These are phyloP conservation scores for Candida suzukii DNA, from an alignment of 805 yeast genomes.

Conservation along the genomic window DNA sequence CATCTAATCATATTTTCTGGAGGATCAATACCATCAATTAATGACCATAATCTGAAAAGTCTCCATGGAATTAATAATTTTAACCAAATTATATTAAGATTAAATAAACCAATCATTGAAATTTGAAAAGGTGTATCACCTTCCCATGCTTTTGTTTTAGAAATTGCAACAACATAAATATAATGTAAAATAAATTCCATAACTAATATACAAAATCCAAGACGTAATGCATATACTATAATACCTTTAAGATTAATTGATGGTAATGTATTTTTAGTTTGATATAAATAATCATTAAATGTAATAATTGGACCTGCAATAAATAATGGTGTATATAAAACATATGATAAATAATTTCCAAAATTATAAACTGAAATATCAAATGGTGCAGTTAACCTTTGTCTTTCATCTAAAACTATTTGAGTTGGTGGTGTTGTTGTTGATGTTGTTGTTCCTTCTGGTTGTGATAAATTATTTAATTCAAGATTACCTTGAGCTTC, in stretches of 20 bases:
- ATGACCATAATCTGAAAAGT: slow-evolving; percentile 85
- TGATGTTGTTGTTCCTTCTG: background rate
- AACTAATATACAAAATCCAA: slow-evolving; percentile 64
- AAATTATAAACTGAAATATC: slow-evolving; percentile 53
- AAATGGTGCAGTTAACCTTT: slow-evolving; percentile 58
- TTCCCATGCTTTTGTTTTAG: slow-evolving; percentile 84
- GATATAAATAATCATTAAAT: slow-evolving; percentile 84
- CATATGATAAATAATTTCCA: slow-evolving; percentile 66
- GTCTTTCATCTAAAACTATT: slow-evolving; percentile 44
- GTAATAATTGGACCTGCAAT: slow-evolving; percentile 95
- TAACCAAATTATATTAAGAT: slow-evolving; percentile 87
- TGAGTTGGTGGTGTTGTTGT: slow-evolving; percentile 10
- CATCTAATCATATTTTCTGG: slow-evolving; percentile 98
- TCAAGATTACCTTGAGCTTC: slow-evolving; percentile 5
- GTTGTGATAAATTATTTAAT: background rate
- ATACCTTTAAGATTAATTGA: slow-evolving; percentile 52
- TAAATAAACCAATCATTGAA: slow-evolving; percentile 90
- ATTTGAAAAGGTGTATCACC: slow-evolving; percentile 88
- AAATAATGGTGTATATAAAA: slow-evolving; percentile 80
- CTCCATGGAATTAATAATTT: slow-evolving; percentile 95
- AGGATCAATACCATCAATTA: slow-evolving; percentile 89
- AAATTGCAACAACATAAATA: slow-evolving; percentile 89
- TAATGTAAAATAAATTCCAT: slow-evolving; percentile 89
- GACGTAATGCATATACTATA: slow-evolving; percentile 55
- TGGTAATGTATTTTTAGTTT: slow-evolving; percentile 50